Evolutionary conservation across 225 moss, liverwort and hornwort genomes (phyloP), one percentile per base, ranked within the genome.

Genomic region (Thuidium tamariscinum): DNA sequence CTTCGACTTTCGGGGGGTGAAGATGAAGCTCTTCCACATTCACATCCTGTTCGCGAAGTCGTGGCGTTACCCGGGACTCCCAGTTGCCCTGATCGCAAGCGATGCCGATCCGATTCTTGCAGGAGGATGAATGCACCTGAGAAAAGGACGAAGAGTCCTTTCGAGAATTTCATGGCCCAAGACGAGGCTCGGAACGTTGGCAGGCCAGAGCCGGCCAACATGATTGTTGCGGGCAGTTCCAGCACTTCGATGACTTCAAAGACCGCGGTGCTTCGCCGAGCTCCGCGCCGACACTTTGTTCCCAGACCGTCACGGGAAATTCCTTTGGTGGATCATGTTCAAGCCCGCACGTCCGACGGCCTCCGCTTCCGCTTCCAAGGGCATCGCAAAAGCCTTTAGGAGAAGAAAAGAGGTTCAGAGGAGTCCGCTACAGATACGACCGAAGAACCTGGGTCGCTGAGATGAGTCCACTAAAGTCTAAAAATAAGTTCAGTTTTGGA

Each of bases 401-500:
- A 20, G 20, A 9, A 20, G 20, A 11, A 6, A 20, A 5, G 36
- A 66, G 2, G 1, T 20, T 2, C 20, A 36, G 1, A 5, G 67
- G 67, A 67, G 7, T 67, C 67, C 11, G 37, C 37, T 12, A 21
- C 21, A 65, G 19, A 65, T 3, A 1, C 10, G 21, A 36, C 3
- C 13, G 22, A 68, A 7, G 37, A 22, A 21, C 3, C 3, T 67
- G 67, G 67, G 21, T 21, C 22, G 22, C 67, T 22, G 67, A 37
- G 67, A 37, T 37, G 67, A 67, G 4, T 22, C 22, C 13, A 37
- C 37, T 0, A 21, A 22, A 13, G 3, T 22, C 12, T n/a, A 13
- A 11, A 6, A 6, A 3, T 0, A 21, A 3, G 22, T 11, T 0
- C 4, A 5, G 0, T 21, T 21, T 67, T 3, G 37, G 36, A 67